phyloP scores from a whole-genome alignment of 495 filamentous ascomycete genomes.

The Lentithecium fluviatile region DNA sequence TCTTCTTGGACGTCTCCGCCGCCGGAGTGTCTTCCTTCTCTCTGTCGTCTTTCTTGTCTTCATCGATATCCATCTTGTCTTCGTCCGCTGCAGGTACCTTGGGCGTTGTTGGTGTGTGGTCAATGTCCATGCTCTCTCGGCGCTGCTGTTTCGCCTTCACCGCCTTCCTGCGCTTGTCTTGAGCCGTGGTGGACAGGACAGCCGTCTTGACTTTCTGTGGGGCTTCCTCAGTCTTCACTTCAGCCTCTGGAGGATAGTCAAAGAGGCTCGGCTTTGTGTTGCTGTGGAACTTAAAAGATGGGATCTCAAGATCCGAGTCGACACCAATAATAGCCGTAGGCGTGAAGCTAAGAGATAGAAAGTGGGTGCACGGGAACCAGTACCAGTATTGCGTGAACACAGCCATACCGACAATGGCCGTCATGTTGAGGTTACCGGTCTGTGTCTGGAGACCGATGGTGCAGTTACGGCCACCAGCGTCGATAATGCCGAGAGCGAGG shows the following conservation, averaged over 20 bases:
- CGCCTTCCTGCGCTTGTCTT: constrained; percentile 88
- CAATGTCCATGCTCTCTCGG: constrained; percentile 54
- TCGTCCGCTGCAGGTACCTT: constrained; percentile 55
- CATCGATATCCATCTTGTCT: constrained; percentile 91
- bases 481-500: constrained; percentile 92
- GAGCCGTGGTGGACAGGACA: constrained; percentile 92
- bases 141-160: constrained; percentile 49
- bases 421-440: constrained; percentile 97
- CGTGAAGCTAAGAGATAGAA: constrained; percentile 88
- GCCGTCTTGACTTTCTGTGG: constrained; percentile 94
- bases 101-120: constrained; percentile 72
- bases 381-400: constrained; percentile 99
- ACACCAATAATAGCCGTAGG: constrained; percentile 94
- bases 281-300: constrained; percentile 94
- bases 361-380: constrained; percentile 99
- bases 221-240: constrained; percentile 89
- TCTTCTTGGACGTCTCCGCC: constrained; percentile 66
- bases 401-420: constrained; percentile 94
- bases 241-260: constrained; percentile 95
- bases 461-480: constrained; percentile 97
- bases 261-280: constrained; percentile 92
- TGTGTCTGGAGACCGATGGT: constrained; percentile 96
- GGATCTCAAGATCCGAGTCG: constrained; percentile 88
- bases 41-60: constrained; percentile 60
- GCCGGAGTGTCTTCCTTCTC: constrained; percentile 45